These are phyloP conservation scores for Podospora bellae-mahoneyi DNA, from an alignment of 495 filamentous ascomycete species.

Conservation along the genomic window DNA sequence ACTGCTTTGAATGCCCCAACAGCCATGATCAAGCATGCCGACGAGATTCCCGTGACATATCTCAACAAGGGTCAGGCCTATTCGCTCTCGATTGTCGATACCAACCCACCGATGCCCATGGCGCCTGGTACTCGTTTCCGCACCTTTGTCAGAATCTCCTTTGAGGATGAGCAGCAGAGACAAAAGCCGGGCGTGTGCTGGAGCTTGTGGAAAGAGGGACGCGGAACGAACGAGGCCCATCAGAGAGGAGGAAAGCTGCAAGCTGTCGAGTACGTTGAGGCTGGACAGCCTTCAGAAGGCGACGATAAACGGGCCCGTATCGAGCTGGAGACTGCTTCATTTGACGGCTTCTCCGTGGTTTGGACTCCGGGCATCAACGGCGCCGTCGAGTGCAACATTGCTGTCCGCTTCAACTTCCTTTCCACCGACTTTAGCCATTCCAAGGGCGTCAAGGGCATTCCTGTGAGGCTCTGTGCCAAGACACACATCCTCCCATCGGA, in stretches of 20 bases:
- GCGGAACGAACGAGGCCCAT: constrained; percentile 84
- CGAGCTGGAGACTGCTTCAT: constrained; percentile 76
- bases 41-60: constrained; percentile 92
- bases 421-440: constrained; percentile 98
- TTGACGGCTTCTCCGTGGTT: constrained; percentile 86
- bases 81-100: constrained; percentile 74
- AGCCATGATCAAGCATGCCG: constrained; percentile 84
- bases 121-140: constrained; percentile 61
- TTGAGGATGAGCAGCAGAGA: constrained; percentile 89
- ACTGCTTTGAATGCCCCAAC: constrained; percentile 89
- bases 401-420: constrained; percentile 94
- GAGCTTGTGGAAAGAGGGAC: constrained; percentile 94
- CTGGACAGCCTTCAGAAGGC: constrained; percentile 63
- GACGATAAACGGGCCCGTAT: constrained; percentile 67
- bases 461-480: constrained; percentile 87
- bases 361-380: constrained; percentile 71
- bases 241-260: constrained; percentile 82
- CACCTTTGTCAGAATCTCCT: constrained; percentile 86
- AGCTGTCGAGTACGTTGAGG: constrained; percentile 90
- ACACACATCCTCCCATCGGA: constrained; percentile 61
- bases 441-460: constrained; percentile 95
- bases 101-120: constrained; percentile 41
- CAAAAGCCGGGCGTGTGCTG: constrained; percentile 78
- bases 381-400: constrained; percentile 68
- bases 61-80: constrained; percentile 97